A percentile compares a stretch with the other conserved stretches of the same genome.
Conservation (phyloP, 768 basidiomycete genomes). For the Suillus spraguei region DNA sequence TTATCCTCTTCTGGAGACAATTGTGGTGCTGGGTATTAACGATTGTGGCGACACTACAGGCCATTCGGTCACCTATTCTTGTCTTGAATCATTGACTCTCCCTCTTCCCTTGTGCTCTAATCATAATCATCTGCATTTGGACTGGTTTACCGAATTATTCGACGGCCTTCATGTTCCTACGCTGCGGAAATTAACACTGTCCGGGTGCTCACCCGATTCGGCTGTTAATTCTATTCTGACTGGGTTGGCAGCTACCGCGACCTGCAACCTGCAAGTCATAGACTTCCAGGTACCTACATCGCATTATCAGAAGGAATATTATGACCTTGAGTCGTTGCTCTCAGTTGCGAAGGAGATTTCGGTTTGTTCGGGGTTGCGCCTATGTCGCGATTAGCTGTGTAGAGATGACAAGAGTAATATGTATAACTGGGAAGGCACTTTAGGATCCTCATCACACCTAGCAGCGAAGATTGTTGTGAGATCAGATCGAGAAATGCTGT, state of each 20-base stretch:
- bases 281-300: background rate
- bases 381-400: background rate
- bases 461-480: background rate
- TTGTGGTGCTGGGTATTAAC: too few relatives aligned
- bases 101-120: background rate
- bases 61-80: background rate
- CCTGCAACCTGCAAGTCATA: background rate
- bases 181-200: background rate
- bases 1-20: too few relatives aligned
- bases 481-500: slow-evolving; percentile 49
- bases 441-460: background rate
- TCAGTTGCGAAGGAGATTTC: background rate
- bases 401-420: background rate
- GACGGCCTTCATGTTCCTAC: too few relatives aligned
- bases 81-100: background rate
- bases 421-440: background rate
- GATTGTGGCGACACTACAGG: too few relatives aligned
- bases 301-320: background rate
- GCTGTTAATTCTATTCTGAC: background rate
- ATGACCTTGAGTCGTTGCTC: too few relatives aligned
- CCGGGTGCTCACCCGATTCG: too few relatives aligned
- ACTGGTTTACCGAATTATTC: too few relatives aligned
- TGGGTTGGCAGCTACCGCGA: background rate
- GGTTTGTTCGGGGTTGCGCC: background rate
- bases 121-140: too few relatives aligned